Evolutionary conservation across 129 eudicot genomes (phyloP).

Genomic region (Erigeron canadensis): DNA sequence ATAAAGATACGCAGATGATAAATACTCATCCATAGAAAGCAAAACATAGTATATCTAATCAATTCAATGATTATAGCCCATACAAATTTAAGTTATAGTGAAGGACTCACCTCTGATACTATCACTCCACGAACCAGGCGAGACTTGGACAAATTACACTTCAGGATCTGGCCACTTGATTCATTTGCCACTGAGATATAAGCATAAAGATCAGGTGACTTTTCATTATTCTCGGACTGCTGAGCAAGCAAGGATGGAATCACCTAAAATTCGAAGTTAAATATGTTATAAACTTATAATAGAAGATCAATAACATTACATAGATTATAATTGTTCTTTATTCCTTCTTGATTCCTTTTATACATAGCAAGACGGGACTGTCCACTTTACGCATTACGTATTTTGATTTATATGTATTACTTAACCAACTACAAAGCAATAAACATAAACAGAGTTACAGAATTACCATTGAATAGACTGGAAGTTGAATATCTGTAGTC

Average conservation of each 20-base stretch:
- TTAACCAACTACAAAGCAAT: not conserved
- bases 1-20: not conserved
- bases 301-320: not conserved
- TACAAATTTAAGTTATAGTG: constrained; percentile 10
- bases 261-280: constrained; percentile 40
- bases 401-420: constrained; percentile 6
- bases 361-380: not conserved
- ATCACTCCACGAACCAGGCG: constrained; percentile 53
- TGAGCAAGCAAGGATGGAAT: constrained; percentile 52
- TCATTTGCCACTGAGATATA: constrained; percentile 48
- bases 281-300: not conserved
- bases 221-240: constrained; percentile 29
- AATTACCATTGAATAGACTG: constrained; percentile 76
- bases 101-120: constrained; percentile 60
- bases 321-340: too few species aligned
- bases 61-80: not conserved
- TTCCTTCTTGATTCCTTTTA: not conserved
- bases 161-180: constrained; percentile 44
- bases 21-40: not conserved
- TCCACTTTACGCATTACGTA: not conserved
- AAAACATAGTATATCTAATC: too few species aligned
- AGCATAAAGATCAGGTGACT: constrained; percentile 54
- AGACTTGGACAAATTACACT: constrained; percentile 71
- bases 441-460: constrained; percentile 2
- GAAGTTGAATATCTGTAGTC: constrained; percentile 51